phyloP scores from a whole-genome alignment of 495 filamentous ascomycete species.

The Glonium stellatum region DNA sequence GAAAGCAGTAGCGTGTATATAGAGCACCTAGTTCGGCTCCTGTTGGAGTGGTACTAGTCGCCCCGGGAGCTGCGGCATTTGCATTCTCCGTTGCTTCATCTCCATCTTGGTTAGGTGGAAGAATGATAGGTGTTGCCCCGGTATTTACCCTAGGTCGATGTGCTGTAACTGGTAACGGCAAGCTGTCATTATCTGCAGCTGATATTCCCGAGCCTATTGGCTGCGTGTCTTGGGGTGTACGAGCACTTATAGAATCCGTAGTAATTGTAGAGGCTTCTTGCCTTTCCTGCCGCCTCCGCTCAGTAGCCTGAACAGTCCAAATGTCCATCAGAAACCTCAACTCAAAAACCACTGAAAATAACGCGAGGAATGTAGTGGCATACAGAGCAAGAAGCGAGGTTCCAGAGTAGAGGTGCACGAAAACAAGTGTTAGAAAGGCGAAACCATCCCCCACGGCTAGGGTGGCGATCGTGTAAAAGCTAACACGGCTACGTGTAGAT shows the following conservation, averaged over 20 bases:
- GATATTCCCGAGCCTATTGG: slow-evolving; percentile 30
- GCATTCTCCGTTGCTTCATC: slow-evolving; percentile 47
- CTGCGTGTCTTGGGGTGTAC: slow-evolving; percentile 7
- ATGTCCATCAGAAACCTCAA: slow-evolving; percentile 85
- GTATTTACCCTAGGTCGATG: slow-evolving; percentile 36
- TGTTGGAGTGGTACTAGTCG: slow-evolving; percentile 31
- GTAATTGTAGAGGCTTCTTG: slow-evolving; percentile 33
- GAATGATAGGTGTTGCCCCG: slow-evolving; percentile 60
- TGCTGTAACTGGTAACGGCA: slow-evolving; percentile 61
- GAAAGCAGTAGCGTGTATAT: slow-evolving; percentile 69
- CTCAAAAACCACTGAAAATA: slow-evolving; percentile 63
- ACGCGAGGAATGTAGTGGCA: slow-evolving; percentile 55
- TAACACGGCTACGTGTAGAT: slow-evolving; percentile 85
- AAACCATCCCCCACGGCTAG: slow-evolving; percentile 85
- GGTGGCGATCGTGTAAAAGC: slow-evolving; percentile 76
- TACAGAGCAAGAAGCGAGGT: slow-evolving; percentile 21
- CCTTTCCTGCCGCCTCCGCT: slow-evolving; percentile 55
- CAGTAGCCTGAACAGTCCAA: slow-evolving; percentile 78
- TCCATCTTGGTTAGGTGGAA: slow-evolving; percentile 79
- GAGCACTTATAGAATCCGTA: slow-evolving; percentile 11
- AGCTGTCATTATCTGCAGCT: slow-evolving; percentile 37
- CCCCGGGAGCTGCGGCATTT: slow-evolving; percentile 19
- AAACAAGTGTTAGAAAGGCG: slow-evolving; percentile 53
- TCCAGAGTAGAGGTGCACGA: slow-evolving; percentile 55
- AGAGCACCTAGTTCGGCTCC: slow-evolving; percentile 62